These are phyloP conservation scores for Neofusicoccum parvum DNA, from an alignment of 2,329 filamentous ascomycete genomes.

Conservation along the genomic window DNA sequence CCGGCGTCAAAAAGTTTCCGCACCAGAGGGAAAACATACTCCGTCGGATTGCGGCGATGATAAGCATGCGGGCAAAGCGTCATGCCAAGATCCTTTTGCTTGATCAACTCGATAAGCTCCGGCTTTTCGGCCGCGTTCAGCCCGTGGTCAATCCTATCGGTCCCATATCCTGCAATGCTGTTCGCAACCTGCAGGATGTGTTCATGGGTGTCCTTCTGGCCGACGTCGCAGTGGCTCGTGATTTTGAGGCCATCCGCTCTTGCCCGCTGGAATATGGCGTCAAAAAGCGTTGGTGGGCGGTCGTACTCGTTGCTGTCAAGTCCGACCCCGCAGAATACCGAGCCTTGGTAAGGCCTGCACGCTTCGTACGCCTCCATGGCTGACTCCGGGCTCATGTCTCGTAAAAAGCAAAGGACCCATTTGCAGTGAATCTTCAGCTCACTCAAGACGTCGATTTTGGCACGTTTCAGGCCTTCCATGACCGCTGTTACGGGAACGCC, in stretches of 20 bases:
- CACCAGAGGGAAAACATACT: slow-evolving; percentile 48
- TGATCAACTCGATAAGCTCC: slow-evolving; percentile 37
- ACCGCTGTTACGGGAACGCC: slow-evolving; percentile 37
- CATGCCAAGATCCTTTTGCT: slow-evolving; percentile 39
- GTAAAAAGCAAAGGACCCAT: slow-evolving; percentile 50
- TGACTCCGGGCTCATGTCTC: slow-evolving; percentile 43
- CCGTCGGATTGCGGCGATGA: slow-evolving; percentile 46
- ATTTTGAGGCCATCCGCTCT: slow-evolving; percentile 46
- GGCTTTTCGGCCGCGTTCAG: slow-evolving; percentile 41
- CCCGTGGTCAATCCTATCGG: slow-evolving; percentile 48
- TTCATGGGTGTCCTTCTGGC: slow-evolving; percentile 50
- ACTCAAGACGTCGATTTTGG: slow-evolving; percentile 20
- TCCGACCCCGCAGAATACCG: slow-evolving; percentile 49
- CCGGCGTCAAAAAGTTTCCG: slow-evolving; percentile 47
- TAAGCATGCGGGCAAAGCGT: slow-evolving; percentile 49
- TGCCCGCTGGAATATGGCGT: slow-evolving; percentile 42
- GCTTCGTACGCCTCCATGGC: slow-evolving; percentile 43
- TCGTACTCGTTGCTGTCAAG: slow-evolving; percentile 52
- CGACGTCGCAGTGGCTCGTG: slow-evolving; percentile 56
- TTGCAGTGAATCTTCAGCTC: slow-evolving; percentile 24
- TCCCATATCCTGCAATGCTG: slow-evolving; percentile 33
- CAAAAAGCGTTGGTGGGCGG: slow-evolving; percentile 50
- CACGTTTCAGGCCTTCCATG: slow-evolving; percentile 39
- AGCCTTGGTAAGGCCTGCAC: slow-evolving; percentile 44
- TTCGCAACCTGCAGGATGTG: slow-evolving; percentile 45